These are phyloP conservation scores for Umbellularia californica DNA, from an alignment of 164 flowering plant genomes.

Conservation along the genomic window DNA sequence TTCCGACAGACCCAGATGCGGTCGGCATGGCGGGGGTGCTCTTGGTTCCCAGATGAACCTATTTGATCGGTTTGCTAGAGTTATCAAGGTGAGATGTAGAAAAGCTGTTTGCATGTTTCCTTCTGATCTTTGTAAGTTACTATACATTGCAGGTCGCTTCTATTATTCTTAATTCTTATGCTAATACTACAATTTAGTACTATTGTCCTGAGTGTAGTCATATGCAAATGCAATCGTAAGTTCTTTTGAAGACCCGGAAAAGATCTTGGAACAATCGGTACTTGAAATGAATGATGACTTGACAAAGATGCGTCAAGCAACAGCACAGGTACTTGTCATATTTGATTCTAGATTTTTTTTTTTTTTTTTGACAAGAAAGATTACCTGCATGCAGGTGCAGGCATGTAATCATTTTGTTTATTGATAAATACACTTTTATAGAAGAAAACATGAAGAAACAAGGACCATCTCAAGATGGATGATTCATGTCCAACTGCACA, in stretches of 20 bases:
- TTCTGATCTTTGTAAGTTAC: background rate
- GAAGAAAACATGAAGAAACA: no score
- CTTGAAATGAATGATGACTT: constrained; percentile 96
- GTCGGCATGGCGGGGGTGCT: constrained; percentile 48
- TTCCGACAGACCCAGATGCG: constrained; percentile 30
- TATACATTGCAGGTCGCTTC: background rate
- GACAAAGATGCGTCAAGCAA: constrained; percentile 97
- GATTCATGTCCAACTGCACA: no score
- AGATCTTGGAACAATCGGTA: constrained; percentile 88
- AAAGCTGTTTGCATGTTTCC: background rate
- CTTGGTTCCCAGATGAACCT: constrained; percentile 70
- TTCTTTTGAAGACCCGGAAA: constrained; percentile 93
- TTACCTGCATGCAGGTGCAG: background rate
- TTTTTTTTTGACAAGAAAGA: background rate
- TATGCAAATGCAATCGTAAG: constrained; percentile 88
- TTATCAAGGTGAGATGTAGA: constrained; percentile 54
- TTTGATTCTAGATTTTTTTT: background rate
- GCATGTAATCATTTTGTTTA: background rate
- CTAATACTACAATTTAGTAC: constrained; percentile 1
- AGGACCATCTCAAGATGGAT: no score
- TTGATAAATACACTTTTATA: background rate
- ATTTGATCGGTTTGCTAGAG: constrained; percentile 90
- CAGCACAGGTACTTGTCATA: constrained; percentile 69
- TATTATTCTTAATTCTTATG: background rate
- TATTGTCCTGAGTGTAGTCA: constrained; percentile 49